Base-by-base conservation (phyloP, 1,139 yeast species). In the Taphrina sp. region DNA sequence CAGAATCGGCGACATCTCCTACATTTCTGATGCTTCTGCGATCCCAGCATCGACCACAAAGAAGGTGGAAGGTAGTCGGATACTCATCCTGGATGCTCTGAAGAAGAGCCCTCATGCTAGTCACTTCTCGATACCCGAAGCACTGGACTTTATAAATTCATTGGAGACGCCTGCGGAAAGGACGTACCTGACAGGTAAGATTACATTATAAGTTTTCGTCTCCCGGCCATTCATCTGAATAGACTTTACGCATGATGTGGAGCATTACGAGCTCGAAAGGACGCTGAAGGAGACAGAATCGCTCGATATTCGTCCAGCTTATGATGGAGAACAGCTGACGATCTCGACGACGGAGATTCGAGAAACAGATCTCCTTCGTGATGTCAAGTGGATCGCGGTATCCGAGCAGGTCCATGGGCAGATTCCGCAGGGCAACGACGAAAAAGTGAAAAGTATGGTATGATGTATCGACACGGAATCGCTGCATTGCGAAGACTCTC, bases 161-260 rank as follows among this genome's bases (percentile, higher is more conserved):
- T 38, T 68, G 82, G 90, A 46, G 66, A 84, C 60, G 86, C 81
- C 64, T 84, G 94, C 51, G 74, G 83, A 65, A 80, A 83, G 63
- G 85, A 83, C 60, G 77, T 76, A 39, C 70, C 82, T 51, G 66
- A 79, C 58, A 80, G 75, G 61, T 41, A 28, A 19, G 35, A 5
- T 14, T 10, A 7, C 10, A 8, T 28, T 12, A 8, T 28, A 8
- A 12, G 31, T 28, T 28, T 28, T 28, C 31, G 10, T 12, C 12
- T 28, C 31, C 7, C 12, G 10, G 12, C 10, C 7, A 28, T 28
- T 28, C 10, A 28, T 12, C 12, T 12, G 31, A 12, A 12, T 35
- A 14, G 52, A 45, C 17, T 74, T 43, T 92, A 92, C 69, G 83
- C 84, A 72, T 92, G 92, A 67, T 83, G 87, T 80, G 76, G 78